Evolutionary conservation across 257 asterid species (phyloP), one percentile per base, ranked within the genome.

Genomic region (Ajuga chamaepitys): DNA sequence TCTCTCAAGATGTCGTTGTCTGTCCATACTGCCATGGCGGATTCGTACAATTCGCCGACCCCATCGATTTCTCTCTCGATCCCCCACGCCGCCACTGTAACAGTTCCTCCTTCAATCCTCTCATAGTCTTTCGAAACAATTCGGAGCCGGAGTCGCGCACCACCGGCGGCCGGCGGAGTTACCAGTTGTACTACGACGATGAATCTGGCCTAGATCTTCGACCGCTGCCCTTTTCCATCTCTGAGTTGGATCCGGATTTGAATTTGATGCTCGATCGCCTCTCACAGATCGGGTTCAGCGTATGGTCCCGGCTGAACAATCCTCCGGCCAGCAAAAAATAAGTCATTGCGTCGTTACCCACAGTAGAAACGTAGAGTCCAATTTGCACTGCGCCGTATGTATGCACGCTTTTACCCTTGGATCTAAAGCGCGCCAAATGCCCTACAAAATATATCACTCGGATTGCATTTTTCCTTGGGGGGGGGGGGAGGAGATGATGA

Each of bases 21-120:
- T 90, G 97, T 16, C 95, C 97, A 0, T 58, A 79, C 80, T 90
- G 97, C 57, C 72, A 72, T 44, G 79, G 87, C 42, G 97, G 95
- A 3, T 90, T 90, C 60, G 68, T 90, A 24, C 95, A 87, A 57
- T 76, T 80, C 7, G 82, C 80, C 40, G 79, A 69, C 67, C 87
- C 80, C 35, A 60, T 72, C 4, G 80, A 80, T 64, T 70, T 72
- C 69, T 57, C 79, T 14, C 74, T 72, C 18, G 72, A 53, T 9
- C 74, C 67, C 26, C 67, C 73, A 0, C 76, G 62, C 26, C 59
- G 65, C 71, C 83, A 79, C 68, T 83, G 89, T 9, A 79, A 74
- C 50, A 81, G 83, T 7, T 58, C 83, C 16, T 82, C 89, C 25
- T 87, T 85, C 68, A 90, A 90, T 25, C 97, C 97, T 2, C 83